Evolutionary conservation across 2,329 filamentous ascomycete species (phyloP), one percentile per base, ranked within the genome.

Genomic region (Hypoxylon sp.): DNA sequence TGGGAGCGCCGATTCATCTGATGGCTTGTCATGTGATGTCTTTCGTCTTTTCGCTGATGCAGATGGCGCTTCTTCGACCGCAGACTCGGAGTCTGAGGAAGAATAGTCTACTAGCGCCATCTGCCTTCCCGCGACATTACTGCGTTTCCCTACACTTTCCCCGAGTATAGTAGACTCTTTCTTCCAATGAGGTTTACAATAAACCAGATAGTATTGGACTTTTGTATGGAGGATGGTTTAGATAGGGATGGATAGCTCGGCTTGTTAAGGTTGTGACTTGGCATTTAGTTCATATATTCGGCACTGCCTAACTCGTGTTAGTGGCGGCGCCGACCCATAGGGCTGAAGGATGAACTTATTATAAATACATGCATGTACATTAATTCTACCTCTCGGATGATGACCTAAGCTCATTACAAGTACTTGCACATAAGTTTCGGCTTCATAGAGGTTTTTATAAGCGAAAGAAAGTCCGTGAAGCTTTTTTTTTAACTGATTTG

Each of bases 1-100:
- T 31, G 93, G 94, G 37, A 94, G 81, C 5, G 71, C 74, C 6
- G 59, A 10, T 22, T 63, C 47, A 6, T 19, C 33, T 10, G 37
- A 26, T 31, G 31, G 39, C 11, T 59, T 33, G 5, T 55, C 17
- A 42, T 72, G 65, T 5, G 71, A 73, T 35, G 63, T 74, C 69
- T 76, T 78, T 31, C 59, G 74, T 61, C 66, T 74, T 68, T 79
- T 78, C 24, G 70, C 31, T 29, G 71, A 53, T 2, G 59, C n/a
- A 4, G 59, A 10, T 22, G 53, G n/a, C 22, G 59, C n/a, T 52
- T 46, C 48, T 29, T 58, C 65, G n/a, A 44, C 68, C 24, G 68
- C 71, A 22, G 74, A 66, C n/a, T 71, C 74, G 26, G 78, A 76
- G 35, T 71, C 71, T 6, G 74, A 74, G 8, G 74, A 76, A 6